phyloP scores from a whole-genome alignment of 83 land plant genomes.

The Isoetes engelmannii region DNA sequence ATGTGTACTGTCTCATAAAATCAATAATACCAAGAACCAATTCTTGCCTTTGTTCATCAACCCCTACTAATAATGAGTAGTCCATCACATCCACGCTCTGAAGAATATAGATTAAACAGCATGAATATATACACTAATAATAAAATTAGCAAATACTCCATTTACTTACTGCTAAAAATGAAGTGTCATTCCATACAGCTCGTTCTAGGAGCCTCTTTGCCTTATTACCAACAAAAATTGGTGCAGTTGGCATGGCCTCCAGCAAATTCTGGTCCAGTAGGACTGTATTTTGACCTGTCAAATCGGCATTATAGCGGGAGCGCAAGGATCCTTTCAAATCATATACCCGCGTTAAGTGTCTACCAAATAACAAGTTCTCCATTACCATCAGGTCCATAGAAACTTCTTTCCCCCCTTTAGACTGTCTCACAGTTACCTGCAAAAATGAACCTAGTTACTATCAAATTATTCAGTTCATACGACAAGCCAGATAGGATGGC shows the following conservation, averaged over 20 bases:
- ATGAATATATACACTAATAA: not conserved
- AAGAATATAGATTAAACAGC: not conserved
- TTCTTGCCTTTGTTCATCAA: conserved; percentile 59
- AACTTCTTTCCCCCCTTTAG: conserved; percentile 57
- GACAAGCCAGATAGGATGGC: not conserved
- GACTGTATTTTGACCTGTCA: conserved; percentile 45
- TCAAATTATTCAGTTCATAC: not conserved
- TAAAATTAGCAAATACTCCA: not conserved
- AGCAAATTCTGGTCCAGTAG: conserved; percentile 77
- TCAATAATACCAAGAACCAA: conserved; percentile 85
- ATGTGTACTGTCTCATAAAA: conserved; percentile 85
- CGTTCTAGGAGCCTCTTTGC: conserved; percentile 63
- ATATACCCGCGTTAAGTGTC: conserved; percentile 54
- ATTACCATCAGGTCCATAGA: conserved; percentile 72
- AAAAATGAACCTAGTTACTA: conserved; percentile 9
- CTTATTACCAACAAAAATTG: conserved; percentile 58
- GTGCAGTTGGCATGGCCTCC: conserved; percentile 62
- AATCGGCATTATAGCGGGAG: conserved; percentile 50
- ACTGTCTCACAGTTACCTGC: conserved; percentile 51
- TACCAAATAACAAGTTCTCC: conserved; percentile 82
- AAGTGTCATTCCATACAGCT: conserved; percentile 83
- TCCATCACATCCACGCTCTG: conserved; percentile 83
- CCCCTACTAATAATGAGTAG: conserved; percentile 78
- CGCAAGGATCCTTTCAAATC: conserved; percentile 79
- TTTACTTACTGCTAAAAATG: conserved; percentile 69